A percentile compares a stretch with the other conserved stretches of the same genome.
Evolutionary conservation across 768 basidiomycete species (phyloP).

Genomic region (Calvatia gigantea): DNA sequence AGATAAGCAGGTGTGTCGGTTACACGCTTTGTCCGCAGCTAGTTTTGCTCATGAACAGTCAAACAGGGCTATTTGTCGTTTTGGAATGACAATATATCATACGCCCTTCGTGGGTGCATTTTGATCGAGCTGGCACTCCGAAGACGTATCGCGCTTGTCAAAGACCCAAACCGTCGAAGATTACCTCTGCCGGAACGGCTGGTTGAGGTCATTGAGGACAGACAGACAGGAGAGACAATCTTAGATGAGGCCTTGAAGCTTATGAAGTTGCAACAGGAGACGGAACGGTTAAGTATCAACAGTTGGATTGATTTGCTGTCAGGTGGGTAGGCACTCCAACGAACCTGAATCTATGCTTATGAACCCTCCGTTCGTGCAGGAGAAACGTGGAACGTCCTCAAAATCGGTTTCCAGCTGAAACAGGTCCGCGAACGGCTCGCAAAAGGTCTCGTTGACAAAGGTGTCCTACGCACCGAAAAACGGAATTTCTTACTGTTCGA

Average conservation of each 20-base stretch:
- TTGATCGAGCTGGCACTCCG: conserved; percentile 96
- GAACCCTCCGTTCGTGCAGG: conserved; percentile 43
- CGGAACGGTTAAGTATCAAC: conserved; percentile 76
- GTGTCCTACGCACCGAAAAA: conserved; percentile 97
- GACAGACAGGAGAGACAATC: conserved; percentile 93
- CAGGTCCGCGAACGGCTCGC: conserved; percentile 97
- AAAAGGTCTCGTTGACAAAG: conserved; percentile 97
- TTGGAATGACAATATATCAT: conserved; percentile 99
- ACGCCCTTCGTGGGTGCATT: conserved; percentile 97
- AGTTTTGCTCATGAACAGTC: neutral
- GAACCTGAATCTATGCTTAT: neutral
- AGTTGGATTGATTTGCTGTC: conserved; percentile 95
- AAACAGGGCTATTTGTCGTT: conserved; percentile 86
- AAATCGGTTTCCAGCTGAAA: conserved; percentile 98
- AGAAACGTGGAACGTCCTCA: conserved; percentile 99
- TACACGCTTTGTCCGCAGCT: neutral
- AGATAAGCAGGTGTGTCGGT: conserved; percentile 79
- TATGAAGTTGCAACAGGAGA: conserved; percentile 82
- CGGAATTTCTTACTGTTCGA: conserved; percentile 98
- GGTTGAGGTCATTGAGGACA: conserved; percentile 88
- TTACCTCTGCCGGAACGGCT: conserved; percentile 77
- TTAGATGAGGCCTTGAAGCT: conserved; percentile 94
- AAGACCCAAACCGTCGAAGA: conserved; percentile 74
- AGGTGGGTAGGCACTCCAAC: conserved; percentile 51
- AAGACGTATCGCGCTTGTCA: conserved; percentile 86